phyloP scores from a whole-genome alignment of 768 basidiomycete genomes.

The Tephrocybe sp. region DNA sequence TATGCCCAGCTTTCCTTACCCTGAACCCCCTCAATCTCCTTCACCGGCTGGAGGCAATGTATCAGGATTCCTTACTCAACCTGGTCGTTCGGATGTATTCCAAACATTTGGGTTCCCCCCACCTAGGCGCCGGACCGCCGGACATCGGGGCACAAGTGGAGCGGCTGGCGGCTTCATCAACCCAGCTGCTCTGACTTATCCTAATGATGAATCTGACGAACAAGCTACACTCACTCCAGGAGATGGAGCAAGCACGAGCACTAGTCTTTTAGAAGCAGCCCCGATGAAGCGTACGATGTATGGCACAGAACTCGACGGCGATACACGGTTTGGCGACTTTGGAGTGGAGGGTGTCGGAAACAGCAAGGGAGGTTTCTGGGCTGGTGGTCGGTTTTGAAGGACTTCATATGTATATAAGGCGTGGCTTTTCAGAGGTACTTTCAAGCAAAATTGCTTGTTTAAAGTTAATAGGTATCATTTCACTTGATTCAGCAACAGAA shows the following conservation, averaged over 20 bases:
- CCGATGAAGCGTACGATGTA: conserved; percentile 73
- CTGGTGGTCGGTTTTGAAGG: conserved; percentile 42
- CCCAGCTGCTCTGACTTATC: conserved; percentile 36
- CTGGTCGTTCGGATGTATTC: conserved; percentile 44
- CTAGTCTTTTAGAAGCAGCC: conserved; percentile 28
- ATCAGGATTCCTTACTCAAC: conserved; percentile 22
- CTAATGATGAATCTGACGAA: conserved; percentile 26
- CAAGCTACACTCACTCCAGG: conserved; percentile 40
- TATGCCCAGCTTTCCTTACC: conserved; percentile 46
- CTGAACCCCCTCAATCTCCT: conserved; percentile 58
- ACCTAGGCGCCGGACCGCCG: conserved; percentile 35
- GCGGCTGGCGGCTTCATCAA: conserved; percentile 35
- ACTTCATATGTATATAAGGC: too few species aligned
- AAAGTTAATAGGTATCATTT: conserved; percentile 3
- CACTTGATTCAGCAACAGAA: conserved; percentile 19
- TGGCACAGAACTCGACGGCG: conserved; percentile 77
- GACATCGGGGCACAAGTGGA: conserved; percentile 28
- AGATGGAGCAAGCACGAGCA: conserved; percentile 23
- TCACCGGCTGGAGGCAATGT: conserved; percentile 41
- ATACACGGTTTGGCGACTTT: conserved; percentile 85
- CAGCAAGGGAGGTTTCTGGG: conserved; percentile 50
- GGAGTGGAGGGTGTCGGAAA: conserved; percentile 76
- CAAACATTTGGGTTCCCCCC: conserved; percentile 44
- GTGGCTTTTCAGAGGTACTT: too few species aligned
- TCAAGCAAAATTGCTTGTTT: too few species aligned